Conservation (phyloP, 2,329 filamentous ascomycete species). For the Sarocladiaceae sp. region DNA sequence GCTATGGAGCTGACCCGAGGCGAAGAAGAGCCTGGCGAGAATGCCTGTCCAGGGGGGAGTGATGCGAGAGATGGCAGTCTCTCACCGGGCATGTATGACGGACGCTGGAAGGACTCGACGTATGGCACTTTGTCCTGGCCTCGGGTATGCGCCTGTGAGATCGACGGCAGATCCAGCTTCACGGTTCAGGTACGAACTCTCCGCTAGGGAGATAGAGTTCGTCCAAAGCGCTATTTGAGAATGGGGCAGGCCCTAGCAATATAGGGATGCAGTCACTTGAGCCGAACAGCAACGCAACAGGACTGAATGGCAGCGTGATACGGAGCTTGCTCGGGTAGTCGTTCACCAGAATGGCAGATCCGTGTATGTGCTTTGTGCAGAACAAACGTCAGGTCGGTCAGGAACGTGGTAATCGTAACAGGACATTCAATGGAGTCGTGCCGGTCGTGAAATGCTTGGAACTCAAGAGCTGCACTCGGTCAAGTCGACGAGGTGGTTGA, state of each 20-base stretch:
- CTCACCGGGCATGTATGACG: constrained; percentile 61
- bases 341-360: too few species aligned
- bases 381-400: neutral
- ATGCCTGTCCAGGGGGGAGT: constrained; percentile 62
- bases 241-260: neutral
- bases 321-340: neutral
- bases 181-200: constrained; percentile 43
- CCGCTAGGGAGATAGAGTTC: constrained; percentile 4
- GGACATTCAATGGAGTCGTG: constrained; percentile 20
- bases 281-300: neutral
- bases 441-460: constrained; percentile 17
- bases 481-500: neutral
- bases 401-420: constrained; percentile 23
- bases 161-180: constrained; percentile 92
- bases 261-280: neutral
- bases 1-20: constrained; percentile 72
- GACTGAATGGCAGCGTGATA: neutral
- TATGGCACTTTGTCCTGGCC: constrained; percentile 65
- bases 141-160: constrained; percentile 76
- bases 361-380: too few species aligned
- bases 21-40: constrained; percentile 66
- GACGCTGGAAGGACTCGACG: constrained; percentile 61
- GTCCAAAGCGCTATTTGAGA: neutral
- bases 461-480: constrained; percentile 1
- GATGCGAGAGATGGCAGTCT: constrained; percentile 66